These are phyloP conservation scores for Amaranthus hypochondriacus DNA, from an alignment of 148 eudicot species.

Conservation along the genomic window DNA sequence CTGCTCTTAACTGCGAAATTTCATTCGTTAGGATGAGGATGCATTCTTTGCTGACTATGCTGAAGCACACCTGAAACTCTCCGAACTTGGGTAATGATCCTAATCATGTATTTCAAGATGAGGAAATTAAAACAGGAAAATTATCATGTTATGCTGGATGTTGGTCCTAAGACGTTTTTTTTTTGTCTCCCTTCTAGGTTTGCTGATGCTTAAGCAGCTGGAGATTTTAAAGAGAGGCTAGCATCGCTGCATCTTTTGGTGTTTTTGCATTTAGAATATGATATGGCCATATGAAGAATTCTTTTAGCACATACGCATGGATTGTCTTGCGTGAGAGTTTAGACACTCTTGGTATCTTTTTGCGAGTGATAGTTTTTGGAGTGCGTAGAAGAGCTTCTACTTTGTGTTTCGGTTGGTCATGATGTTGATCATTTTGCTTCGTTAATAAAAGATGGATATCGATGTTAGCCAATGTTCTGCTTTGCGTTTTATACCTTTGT, in stretches of 20 bases:
- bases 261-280: slow-evolving; percentile 1
- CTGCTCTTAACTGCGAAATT: background rate
- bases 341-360: background rate
- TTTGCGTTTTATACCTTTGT: background rate
- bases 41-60: slow-evolving; percentile 94
- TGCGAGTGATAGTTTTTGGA: slow-evolving; percentile 7
- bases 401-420: slow-evolving; percentile 14
- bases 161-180: background rate
- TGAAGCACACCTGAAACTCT: slow-evolving; percentile 78
- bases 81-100: slow-evolving; percentile 78
- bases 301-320: slow-evolving; percentile 12
- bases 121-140: too few species aligned
- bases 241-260: slow-evolving; percentile 8
- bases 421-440: slow-evolving; percentile 1
- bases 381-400: slow-evolving; percentile 4
- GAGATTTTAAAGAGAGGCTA: background rate
- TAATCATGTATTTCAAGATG: background rate
- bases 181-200: slow-evolving; percentile 31
- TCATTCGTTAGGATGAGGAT: slow-evolving; percentile 66
- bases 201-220: slow-evolving; percentile 55
- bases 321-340: slow-evolving; percentile 1
- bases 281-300: background rate
- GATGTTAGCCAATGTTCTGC: background rate
- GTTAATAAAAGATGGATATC: slow-evolving; percentile 2
- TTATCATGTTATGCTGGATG: background rate